Base-by-base conservation (phyloP, 768 basidiomycete genomes). In the Obba rivulosa region DNA sequence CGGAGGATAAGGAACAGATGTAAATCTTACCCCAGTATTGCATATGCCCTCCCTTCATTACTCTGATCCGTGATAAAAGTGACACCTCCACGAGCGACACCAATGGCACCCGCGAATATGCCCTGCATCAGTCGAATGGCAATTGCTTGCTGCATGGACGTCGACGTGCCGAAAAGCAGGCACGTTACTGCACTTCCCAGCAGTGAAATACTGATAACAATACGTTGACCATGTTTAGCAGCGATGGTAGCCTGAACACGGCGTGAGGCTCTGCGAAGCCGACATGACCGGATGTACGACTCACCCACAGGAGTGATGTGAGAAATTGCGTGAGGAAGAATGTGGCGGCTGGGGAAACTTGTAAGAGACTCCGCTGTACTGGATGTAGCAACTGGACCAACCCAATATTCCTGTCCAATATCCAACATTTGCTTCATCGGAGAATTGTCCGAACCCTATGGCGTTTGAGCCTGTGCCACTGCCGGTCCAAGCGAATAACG, bases 301-400 rank as follows among this genome's bases (percentile, higher is more conserved):
- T 62, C 68, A 86, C 88, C 95, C 96, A 99, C 47, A 97, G 74
- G 25, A 99, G 69, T 23, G 92, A 93, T 1, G 95, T 98, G 24
- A 95, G 69, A 68, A 98, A 98, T 61, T 99, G 96, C 2, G 94
- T 92, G 57, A 96, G 71, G 72, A 97, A 98, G 69, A 93, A 92
- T 2, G 80, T 81, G 34, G 89, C 78, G 22, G 90, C 88, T 87
- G 14, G 24, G 25, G 39, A 36, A 4, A 16, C n/a, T 21, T 25
- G 18, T 17, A 39, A 3, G 36, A 41, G 8, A 50, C 25, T 17
- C 22, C 2, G 21, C 8, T 8, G 17, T 18, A 45, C 8, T 4
- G 20, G 5, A 17, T 36, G 4, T n/a, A 11, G 18, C 20, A 11
- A 21, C 17, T 34, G 7, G 13, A 60, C 73, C 45, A 54, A 88